phyloP scores from a whole-genome alignment of 345 rosid species.

The Populus alba region DNA sequence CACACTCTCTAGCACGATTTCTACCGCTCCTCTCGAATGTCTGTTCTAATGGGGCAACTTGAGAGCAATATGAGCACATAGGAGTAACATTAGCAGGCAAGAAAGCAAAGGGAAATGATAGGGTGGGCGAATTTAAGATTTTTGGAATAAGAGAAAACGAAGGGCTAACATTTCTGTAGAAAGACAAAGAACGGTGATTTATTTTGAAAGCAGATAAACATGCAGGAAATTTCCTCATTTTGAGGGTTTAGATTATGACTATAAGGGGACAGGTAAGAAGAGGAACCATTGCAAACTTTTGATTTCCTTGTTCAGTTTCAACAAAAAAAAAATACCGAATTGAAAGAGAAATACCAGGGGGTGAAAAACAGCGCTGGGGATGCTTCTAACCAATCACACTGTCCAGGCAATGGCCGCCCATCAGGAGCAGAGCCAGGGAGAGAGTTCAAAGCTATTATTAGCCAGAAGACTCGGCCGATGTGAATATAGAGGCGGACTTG shows the following conservation, averaged over 20 bases:
- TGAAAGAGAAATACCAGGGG: no score
- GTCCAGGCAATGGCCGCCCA: no score
- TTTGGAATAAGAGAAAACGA: not conserved
- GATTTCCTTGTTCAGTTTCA: no score
- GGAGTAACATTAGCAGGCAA: not conserved
- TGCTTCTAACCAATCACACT: no score
- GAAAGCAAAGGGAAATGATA: not conserved
- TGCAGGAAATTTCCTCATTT: constrained; percentile 4
- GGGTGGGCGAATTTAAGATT: not conserved
- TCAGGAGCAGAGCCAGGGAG: no score
- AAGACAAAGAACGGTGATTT: not conserved
- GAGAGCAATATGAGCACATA: constrained; percentile 1
- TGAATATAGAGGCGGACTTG: no score
- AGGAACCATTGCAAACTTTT: no score
- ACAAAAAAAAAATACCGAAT: no score
- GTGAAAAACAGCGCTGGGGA: no score
- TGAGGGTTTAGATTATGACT: not conserved
- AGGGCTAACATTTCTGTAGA: not conserved
- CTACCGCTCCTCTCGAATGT: constrained; percentile 6
- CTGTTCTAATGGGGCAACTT: constrained; percentile 5
- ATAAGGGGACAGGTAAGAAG: no score
- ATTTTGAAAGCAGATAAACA: constrained; percentile 6
- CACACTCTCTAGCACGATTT: constrained; percentile 23
- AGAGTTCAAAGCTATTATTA: no score
- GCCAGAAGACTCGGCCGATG: no score